These are phyloP conservation scores for Forsythia suspensa DNA, from an alignment of 257 asterid genomes.

Conservation along the genomic window DNA sequence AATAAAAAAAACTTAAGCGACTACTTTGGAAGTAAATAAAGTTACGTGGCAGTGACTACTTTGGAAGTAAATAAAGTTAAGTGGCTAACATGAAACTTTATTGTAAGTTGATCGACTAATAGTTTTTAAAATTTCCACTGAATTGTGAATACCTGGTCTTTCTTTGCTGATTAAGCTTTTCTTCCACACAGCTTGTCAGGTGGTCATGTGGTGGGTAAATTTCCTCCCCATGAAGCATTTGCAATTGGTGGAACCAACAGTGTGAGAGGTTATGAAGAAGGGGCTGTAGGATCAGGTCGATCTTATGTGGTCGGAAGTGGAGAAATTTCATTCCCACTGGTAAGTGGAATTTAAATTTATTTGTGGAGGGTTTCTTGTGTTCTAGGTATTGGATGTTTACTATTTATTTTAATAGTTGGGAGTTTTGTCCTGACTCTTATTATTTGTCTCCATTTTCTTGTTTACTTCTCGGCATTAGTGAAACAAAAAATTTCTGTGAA, in stretches of 20 bases:
- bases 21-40: not conserved
- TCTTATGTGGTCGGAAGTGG: conserved; percentile 84
- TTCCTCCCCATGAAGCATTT: conserved; percentile 98
- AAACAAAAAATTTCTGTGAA: not conserved
- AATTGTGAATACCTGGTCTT: conserved; percentile 7
- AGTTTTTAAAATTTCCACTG: not conserved
- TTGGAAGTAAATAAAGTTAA: not conserved
- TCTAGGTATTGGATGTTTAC: not conserved
- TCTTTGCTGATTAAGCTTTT: conserved; percentile 21
- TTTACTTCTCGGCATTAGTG: no score
- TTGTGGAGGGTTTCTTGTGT: not conserved
- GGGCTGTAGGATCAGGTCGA: conserved; percentile 91
- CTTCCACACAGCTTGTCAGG: conserved; percentile 66
- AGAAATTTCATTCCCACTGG: conserved; percentile 91
- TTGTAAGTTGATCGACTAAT: not conserved
- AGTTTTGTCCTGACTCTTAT: not conserved
- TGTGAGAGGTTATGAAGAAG: conserved; percentile 98
- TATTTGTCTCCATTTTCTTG: not conserved
- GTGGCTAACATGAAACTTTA: not conserved
- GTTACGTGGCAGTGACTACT: no score
- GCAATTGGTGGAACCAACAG: conserved; percentile 97
- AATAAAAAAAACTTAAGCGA: not conserved
- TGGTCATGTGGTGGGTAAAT: conserved; percentile 84
- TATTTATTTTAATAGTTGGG: not conserved
- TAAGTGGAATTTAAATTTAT: conserved; percentile 32